Conservation (phyloP, 163 green algal species). For the Botryococcus braunii region DNA sequence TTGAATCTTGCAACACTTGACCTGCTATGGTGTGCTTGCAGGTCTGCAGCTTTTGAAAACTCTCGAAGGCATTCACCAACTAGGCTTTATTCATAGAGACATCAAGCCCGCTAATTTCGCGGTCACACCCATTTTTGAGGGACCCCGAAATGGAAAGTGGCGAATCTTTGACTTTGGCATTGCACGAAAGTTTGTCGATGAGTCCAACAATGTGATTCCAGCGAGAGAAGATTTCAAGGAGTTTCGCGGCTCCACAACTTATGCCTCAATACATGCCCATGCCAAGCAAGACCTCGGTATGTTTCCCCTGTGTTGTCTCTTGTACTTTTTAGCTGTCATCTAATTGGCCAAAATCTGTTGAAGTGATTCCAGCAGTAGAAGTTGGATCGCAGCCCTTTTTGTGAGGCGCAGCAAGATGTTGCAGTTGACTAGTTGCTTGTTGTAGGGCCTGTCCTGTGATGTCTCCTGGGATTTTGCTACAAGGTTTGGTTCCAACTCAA, state of each 20-base stretch:
- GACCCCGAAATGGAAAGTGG: conserved; percentile 13
- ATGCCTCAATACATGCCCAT: conserved; percentile 45
- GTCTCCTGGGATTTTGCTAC: neutral
- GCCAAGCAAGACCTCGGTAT: conserved; percentile 44
- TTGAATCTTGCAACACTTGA: too few species aligned
- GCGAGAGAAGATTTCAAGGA: conserved; percentile 39
- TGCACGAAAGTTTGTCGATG: conserved; percentile 39
- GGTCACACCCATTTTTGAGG: conserved; percentile 16
- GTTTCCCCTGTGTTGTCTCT: too few species aligned
- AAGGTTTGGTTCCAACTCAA: neutral
- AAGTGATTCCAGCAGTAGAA: neutral
- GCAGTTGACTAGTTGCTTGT: neutral
- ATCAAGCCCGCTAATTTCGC: conserved; percentile 82
- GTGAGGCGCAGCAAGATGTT: neutral
- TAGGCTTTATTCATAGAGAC: conserved; percentile 55
- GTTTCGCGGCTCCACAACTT: conserved; percentile 66
- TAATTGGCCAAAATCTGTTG: neutral
- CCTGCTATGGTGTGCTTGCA: too few species aligned
- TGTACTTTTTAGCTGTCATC: neutral
- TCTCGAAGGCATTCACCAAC: conserved; percentile 33
- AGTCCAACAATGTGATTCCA: conserved; percentile 24
- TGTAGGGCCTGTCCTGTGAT: neutral
- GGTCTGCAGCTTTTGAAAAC: conserved; percentile 33
- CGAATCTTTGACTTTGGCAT: conserved; percentile 76
- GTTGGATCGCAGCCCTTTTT: neutral